Evolutionary conservation across 2,329 filamentous ascomycete species (phyloP).

Genomic region (Colletotrichum sp.): DNA sequence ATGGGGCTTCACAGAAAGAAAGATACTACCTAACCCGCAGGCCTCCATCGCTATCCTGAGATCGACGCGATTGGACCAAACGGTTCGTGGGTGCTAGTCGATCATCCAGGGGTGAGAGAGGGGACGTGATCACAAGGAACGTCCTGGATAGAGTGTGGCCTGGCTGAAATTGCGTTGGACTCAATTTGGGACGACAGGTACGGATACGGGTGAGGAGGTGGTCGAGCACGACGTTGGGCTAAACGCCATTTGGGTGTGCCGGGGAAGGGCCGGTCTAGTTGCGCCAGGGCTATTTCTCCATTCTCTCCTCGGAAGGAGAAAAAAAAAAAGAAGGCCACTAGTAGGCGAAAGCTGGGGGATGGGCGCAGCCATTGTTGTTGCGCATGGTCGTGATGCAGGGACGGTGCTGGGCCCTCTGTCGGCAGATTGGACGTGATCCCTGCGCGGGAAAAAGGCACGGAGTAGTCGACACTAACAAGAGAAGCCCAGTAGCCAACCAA

Average conservation of each 20-base stretch:
- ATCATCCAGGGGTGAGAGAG: slow-evolving; percentile 19
- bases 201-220: background rate
- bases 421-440: background rate
- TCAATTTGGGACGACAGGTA: slow-evolving; percentile 10
- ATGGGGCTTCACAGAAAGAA: background rate
- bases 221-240: background rate
- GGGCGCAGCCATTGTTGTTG: background rate
- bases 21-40: background rate
- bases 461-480: background rate
- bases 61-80: background rate
- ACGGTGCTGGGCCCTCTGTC: background rate
- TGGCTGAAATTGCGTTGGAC: background rate
- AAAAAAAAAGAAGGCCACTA: background rate
- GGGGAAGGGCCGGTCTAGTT: background rate
- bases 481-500: background rate
- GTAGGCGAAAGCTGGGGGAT: background rate
- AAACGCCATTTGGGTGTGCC: background rate
- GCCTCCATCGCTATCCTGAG: background rate
- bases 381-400: background rate
- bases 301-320: background rate
- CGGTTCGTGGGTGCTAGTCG: background rate
- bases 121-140: slow-evolving; percentile 14
- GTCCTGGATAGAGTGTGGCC: background rate
- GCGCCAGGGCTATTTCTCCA: background rate
- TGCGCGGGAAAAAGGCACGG: background rate